Evolutionary conservation across 331 rosid species (phyloP), one percentile per base, ranked within the genome.

Genomic region (Stylosanthes scabra): DNA sequence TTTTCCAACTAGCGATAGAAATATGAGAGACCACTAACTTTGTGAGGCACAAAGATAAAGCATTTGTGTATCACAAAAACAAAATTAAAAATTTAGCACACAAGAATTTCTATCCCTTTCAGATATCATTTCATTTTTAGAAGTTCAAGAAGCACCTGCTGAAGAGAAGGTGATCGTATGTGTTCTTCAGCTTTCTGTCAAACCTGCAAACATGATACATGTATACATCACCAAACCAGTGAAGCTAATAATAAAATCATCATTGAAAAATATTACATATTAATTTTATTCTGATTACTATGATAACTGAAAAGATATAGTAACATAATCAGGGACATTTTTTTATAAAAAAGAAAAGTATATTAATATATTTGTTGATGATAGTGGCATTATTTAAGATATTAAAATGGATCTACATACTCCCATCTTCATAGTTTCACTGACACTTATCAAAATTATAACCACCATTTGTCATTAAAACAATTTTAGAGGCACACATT

Each of bases 161-260:
- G 77, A 94, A 94, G 77, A 94, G 99, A 40, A 94, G 90, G 77
- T 90, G 93, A 84, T 94, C 99, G 64, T 89, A 91, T 14, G 97
- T 82, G 85, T 91, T 94, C 93, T 94, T 91, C 88, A 94, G 84
- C 81, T 91, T 94, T 82, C 93, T 85, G 88, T 94, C 97, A 78
- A 94, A 91, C 99, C 99, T 94, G 96, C 77, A 82, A 70, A 76
- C 14, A 59, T 0, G 9, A 73, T 50, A 37, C 8, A n/a, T 20
- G 51, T 56, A 34, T 14, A 63, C 51, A 69, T 84, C 74, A 80
- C 14, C 59, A 68, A 54, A 41, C n/a, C 39, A 68, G 28, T 51
- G 72, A 34, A 68, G 70, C 61, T 72, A 51, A 70, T 12, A 72
- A 29, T 42, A 56, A 58, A 59, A 76, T 59, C 45, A 63, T 51